Evolutionary conservation across 2,329 filamentous ascomycete genomes (phyloP).

Genomic region (Alternaria viburni): DNA sequence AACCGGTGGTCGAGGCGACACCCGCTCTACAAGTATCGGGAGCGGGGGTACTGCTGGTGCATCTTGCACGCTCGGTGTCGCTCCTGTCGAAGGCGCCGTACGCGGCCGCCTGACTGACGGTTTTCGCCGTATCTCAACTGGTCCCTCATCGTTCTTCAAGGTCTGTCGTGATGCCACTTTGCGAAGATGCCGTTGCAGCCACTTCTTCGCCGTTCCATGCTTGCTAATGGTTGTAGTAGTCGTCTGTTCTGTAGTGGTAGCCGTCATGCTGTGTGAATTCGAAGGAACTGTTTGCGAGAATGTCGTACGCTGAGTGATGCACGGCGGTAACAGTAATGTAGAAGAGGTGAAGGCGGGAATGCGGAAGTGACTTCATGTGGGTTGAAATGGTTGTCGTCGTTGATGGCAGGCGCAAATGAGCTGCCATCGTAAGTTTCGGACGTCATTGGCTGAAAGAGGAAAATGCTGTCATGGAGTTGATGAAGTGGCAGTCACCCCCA

Average conservation of each 20-base stretch:
- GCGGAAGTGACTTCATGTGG: background rate
- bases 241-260: constrained; percentile 23
- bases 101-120: constrained; percentile 26
- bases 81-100: constrained; percentile 31
- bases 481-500: constrained; percentile 2
- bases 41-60: constrained; percentile 6
- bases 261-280: constrained; percentile 25
- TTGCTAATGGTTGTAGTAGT: constrained; percentile 15
- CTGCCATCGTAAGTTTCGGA: background rate
- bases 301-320: constrained; percentile 22
- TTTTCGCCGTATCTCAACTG: constrained; percentile 5
- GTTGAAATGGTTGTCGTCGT: background rate
- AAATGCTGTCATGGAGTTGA: background rate
- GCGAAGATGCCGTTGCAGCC: constrained; percentile 34
- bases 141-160: background rate
- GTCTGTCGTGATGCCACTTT: constrained; percentile 25
- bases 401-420: background rate
- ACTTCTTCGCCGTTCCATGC: constrained; percentile 28
- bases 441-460: background rate
- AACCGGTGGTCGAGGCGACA: constrained; percentile 11
- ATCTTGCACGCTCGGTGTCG: background rate
- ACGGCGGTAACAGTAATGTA: constrained; percentile 17
- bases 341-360: background rate
- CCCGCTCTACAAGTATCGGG: constrained; percentile 13
- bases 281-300: constrained; percentile 17